phyloP scores from a whole-genome alignment of 2,329 filamentous ascomycete genomes.

The Pezicula carpinea region DNA sequence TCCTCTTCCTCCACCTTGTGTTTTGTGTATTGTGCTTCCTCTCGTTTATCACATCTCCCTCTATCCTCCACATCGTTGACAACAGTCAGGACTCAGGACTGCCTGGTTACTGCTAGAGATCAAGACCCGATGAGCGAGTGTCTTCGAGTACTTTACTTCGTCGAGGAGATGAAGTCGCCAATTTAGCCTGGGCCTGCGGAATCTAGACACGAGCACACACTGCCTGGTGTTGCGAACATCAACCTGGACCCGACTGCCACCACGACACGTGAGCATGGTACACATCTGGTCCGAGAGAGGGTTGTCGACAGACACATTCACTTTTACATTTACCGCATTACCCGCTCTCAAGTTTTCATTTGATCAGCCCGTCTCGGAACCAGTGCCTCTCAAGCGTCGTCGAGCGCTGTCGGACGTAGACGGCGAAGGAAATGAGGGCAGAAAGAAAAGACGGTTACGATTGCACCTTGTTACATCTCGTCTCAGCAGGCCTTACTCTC shows the following conservation, averaged over 20 bases:
- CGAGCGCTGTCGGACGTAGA: constrained; percentile 30
- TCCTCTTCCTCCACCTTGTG: constrained; percentile 1
- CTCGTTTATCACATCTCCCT: neutral
- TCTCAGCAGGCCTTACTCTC: constrained; percentile 64
- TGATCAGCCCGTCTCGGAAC: constrained; percentile 22
- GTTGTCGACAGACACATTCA: constrained; percentile 25
- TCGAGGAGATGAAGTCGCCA: constrained; percentile 29
- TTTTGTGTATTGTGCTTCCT: too few relatives aligned
- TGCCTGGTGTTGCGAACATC: neutral
- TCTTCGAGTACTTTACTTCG: constrained; percentile 24
- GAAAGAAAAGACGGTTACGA: constrained; percentile 64
- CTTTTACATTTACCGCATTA: constrained; percentile 30
- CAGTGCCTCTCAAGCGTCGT: constrained; percentile 25
- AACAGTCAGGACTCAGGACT: constrained; percentile 9
- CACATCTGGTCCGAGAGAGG: constrained; percentile 18
- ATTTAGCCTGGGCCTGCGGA: constrained; percentile 14
- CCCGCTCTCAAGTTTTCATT: constrained; percentile 32
- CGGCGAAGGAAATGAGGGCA: constrained; percentile 22
- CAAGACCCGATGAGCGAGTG: constrained; percentile 26
- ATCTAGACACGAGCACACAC: neutral
- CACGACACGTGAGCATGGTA: constrained; percentile 26
- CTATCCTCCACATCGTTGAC: neutral
- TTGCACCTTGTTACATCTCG: constrained; percentile 63
- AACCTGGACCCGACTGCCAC: neutral
- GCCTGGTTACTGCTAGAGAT: neutral